Conservation (phyloP, 371 early-diverging fungal species). For the Actinomucor elegans region DNA sequence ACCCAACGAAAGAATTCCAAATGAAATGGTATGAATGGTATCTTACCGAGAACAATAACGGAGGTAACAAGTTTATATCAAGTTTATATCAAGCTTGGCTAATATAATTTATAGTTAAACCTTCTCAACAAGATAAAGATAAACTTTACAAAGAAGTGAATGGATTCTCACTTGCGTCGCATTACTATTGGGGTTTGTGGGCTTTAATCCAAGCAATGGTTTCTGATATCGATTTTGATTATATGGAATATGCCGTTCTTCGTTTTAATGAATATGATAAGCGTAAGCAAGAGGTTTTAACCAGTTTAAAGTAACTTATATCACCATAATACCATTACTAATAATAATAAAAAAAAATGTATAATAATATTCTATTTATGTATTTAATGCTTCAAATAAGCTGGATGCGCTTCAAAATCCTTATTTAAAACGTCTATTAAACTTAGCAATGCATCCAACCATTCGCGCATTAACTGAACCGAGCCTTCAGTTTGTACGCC, state of each 20-base stretch:
- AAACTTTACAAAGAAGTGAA: conserved; percentile 73
- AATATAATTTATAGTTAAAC: conserved; percentile 10
- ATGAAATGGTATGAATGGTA: conserved; percentile 72
- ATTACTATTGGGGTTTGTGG: conserved; percentile 94
- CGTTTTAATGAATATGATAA: conserved; percentile 78
- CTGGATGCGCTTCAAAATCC: conserved; percentile 36
- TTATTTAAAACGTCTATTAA: conserved; percentile 44
- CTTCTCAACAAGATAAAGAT: conserved; percentile 57
- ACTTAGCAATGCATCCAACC: conserved; percentile 73
- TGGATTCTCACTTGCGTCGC: conserved; percentile 84
- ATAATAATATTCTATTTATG: too few species aligned
- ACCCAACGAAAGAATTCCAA: conserved; percentile 75
- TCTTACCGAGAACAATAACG: conserved; percentile 37
- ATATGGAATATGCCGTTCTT: conserved; percentile 85
- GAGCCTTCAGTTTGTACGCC: conserved; percentile 64
- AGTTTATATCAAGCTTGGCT: background rate
- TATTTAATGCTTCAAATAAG: conserved; percentile 27
- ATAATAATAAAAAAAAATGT: too few species aligned
- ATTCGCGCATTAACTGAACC: conserved; percentile 57
- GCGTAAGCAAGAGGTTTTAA: conserved; percentile 41
- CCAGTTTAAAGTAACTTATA: too few species aligned
- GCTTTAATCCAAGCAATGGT: conserved; percentile 85
- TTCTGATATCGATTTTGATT: conserved; percentile 93
- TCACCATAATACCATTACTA: too few species aligned
- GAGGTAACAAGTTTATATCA: conserved; percentile 19